Base-by-base conservation (phyloP, 225 moss, liverwort and hornwort species). In the Pseudisothecium myosuroides region DNA sequence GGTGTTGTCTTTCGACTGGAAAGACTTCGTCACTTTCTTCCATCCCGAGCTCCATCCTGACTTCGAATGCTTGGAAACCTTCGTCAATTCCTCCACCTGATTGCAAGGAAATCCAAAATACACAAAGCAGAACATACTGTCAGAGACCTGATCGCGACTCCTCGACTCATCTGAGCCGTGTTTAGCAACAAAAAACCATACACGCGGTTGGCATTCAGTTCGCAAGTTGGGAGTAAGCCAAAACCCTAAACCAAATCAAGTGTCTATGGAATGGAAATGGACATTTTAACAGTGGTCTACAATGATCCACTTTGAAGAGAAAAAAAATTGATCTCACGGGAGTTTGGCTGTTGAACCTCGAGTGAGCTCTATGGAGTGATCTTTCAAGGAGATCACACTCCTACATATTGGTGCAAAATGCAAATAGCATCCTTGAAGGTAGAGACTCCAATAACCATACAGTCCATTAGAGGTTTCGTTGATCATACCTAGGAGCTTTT, bases 41-140 rank as follows among this genome's bases (percentile, higher is more conserved):
- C 93, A 94, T 50, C 93, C 92, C 41, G 93, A 94, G 89, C 80
- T 91, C 93, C 93, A 94, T 72, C 89, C 92, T 58, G 92, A 88
- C 88, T 92, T 92, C 26, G 60, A 66, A 31, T 91, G 79, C 86
- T 90, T 90, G 76, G 92, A 88, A 32, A 63, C 52, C 61, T 73
- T 91, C 4, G 89, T 88, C 81, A 92, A 75, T 29, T 94, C 93
- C 88, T 94, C 93, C 86, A 94, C 92, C 93, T 93, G 64, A 71
- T n/a, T 24, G 59, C 76, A 89, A 77, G 81, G 50, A 82, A 81
- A 23, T 8, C 16, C 54, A 86, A 29, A 56, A 61, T 8, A 27
- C 15, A 20, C 14, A n/a, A 69, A 52, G 59, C 39, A n/a, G 18
- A 29, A 17, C 36, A 80, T 10, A 56, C 59, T 37, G 37, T 72